Percentiles rank a stretch among this genome's conserved stretches.
Conservation (phyloP, 805 yeast species). For the Clavispora carvajalis region DNA sequence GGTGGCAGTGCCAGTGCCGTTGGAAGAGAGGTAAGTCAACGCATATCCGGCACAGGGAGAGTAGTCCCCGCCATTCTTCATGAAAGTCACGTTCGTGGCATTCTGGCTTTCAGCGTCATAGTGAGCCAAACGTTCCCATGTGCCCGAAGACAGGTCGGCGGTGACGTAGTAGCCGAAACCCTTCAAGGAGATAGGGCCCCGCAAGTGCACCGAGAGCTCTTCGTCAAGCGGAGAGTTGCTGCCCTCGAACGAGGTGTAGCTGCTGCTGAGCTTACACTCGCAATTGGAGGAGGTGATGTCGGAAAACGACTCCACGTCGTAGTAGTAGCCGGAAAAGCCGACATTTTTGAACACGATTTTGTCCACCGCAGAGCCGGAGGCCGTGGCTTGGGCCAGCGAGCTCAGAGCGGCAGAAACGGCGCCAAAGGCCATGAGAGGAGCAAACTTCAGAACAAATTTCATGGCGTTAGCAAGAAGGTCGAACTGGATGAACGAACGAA, state of each 20-base stretch:
- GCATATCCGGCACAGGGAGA: conserved; percentile 68
- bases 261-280: conserved; percentile 37
- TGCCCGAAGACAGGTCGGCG: conserved; percentile 29
- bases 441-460: not conserved
- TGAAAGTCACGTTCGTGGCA: conserved; percentile 61
- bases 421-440: not conserved
- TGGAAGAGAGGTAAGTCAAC: conserved; percentile 52
- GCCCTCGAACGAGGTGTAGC: conserved; percentile 47
- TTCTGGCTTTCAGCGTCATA: conserved; percentile 47
- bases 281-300: conserved; percentile 41
- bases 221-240: conserved; percentile 60
- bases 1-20: conserved; percentile 48
- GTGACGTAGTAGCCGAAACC: conserved; percentile 61
- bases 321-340: conserved; percentile 52
- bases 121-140: conserved; percentile 58
- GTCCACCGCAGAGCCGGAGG: conserved; percentile 14
- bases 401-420: not conserved
- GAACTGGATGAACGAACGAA: not conserved
- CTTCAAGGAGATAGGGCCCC: conserved; percentile 64
- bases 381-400: not conserved
- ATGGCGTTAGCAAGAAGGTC: not conserved
- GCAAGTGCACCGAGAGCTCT: conserved; percentile 69
- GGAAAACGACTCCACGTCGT: conserved; percentile 40
- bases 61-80: conserved; percentile 56
- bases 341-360: conserved; percentile 48